phyloP scores from a whole-genome alignment of 306 rosid genomes.

The Castanopsis chinensis region DNA sequence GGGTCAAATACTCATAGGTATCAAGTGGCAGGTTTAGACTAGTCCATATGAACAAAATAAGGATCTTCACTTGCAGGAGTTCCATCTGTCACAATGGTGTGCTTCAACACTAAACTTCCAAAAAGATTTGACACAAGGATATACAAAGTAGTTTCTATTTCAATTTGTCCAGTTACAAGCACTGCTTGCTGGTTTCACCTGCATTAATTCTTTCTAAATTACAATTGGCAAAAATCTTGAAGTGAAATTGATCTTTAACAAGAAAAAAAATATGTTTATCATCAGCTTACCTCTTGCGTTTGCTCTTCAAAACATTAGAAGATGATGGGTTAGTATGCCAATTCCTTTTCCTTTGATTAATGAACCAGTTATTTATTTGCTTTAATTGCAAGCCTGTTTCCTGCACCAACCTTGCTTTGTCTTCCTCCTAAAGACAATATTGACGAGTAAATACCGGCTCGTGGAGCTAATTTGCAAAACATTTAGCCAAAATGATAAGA shows the following conservation, averaged over 20 bases:
- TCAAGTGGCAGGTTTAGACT: constrained; percentile 15
- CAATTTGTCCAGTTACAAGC: constrained; percentile 32
- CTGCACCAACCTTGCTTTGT: constrained; percentile 82
- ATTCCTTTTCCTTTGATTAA: constrained; percentile 73
- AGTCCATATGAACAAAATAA: background rate
- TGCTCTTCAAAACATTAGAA: constrained; percentile 57
- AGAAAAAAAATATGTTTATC: background rate
- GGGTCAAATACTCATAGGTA: background rate
- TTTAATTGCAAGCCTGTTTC: constrained; percentile 92
- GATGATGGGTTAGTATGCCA: constrained; percentile 83
- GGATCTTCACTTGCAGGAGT: background rate
- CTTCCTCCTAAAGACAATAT: constrained; percentile 70
- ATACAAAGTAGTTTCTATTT: constrained; percentile 2
- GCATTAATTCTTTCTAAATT: constrained; percentile 40
- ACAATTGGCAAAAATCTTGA: constrained; percentile 10
- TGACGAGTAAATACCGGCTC: background rate
- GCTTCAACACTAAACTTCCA: background rate
- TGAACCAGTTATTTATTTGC: constrained; percentile 63
- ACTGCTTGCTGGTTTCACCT: constrained; percentile 63
- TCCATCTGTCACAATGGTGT: background rate
- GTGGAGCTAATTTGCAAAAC: background rate
- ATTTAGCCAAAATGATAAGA: background rate
- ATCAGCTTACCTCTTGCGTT: constrained; percentile 73
- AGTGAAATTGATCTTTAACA: background rate
- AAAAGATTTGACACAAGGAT: background rate